A percentile compares a stretch with the other conserved stretches of the same genome.
Conservation (phyloP, 495 filamentous ascomycete species). For the Hyaloscypha hepaticicola region DNA sequence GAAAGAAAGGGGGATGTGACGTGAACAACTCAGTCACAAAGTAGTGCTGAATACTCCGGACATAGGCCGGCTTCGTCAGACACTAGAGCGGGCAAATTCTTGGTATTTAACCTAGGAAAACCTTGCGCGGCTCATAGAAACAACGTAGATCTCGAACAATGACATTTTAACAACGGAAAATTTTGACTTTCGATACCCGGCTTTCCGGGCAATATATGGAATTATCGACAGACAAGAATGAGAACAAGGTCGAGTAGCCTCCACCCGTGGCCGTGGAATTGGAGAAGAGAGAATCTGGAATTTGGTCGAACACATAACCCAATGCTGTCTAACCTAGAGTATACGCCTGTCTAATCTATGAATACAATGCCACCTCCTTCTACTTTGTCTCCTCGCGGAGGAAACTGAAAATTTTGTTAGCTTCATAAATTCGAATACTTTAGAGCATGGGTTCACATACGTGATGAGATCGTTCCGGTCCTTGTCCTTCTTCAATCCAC, state of each 20-base stretch:
- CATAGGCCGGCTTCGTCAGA: neutral
- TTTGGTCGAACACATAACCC: slow-evolving; percentile 14
- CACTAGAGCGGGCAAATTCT: neutral
- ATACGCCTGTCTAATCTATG: slow-evolving; percentile 27
- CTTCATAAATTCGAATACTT: neutral
- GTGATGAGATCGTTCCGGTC: slow-evolving; percentile 99
- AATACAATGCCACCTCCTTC: slow-evolving; percentile 22
- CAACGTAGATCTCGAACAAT: neutral
- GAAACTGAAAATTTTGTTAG: slow-evolving; percentile 28
- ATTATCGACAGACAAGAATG: neutral
- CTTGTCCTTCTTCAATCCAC: slow-evolving; percentile 99
- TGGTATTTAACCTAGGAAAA: neutral
- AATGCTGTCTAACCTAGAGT: slow-evolving; percentile 27
- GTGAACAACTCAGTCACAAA: neutral
- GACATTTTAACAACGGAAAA: neutral
- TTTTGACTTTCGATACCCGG: neutral
- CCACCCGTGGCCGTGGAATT: neutral
- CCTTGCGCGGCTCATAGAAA: neutral
- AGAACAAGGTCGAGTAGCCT: neutral
- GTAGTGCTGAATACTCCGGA: neutral
- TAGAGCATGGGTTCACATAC: slow-evolving; percentile 55
- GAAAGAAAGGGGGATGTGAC: slow-evolving; percentile 39
- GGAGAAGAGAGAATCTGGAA: slow-evolving; percentile 28
- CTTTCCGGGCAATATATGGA: neutral
- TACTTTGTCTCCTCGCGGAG: slow-evolving; percentile 33